A percentile compares a stretch with the other conserved stretches of the same genome.
Evolutionary conservation across 2,329 filamentous ascomycete species (phyloP).

Genomic region (Pseudogymnoascus sp.): DNA sequence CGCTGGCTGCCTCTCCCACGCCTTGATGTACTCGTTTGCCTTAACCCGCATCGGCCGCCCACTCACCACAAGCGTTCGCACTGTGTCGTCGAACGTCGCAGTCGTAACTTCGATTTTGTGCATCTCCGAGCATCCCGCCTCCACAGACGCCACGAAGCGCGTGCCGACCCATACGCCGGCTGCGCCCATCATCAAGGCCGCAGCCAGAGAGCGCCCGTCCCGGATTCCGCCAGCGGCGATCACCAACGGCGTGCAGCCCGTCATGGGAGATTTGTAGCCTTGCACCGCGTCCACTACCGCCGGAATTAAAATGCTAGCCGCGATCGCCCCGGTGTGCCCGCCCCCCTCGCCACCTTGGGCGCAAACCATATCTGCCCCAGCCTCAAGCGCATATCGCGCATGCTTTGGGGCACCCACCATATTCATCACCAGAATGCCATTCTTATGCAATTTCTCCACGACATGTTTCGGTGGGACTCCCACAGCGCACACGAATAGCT

Average conservation of each 20-base stretch:
- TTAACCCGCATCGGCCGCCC: constrained; percentile 74
- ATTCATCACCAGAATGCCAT: constrained; percentile 85
- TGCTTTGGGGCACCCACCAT: constrained; percentile 94
- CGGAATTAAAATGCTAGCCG: constrained; percentile 78
- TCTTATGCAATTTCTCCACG: constrained; percentile 67
- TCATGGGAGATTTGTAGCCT: constrained; percentile 60
- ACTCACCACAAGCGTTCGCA: constrained; percentile 72
- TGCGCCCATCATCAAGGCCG: constrained; percentile 78
- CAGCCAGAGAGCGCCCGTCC: constrained; percentile 75
- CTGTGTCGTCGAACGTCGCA: constrained; percentile 69
- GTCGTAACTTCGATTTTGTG: constrained; percentile 78
- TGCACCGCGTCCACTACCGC: constrained; percentile 76
- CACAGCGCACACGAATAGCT: constrained; percentile 78
- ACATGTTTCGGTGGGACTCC: constrained; percentile 70
- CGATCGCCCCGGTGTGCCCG: constrained; percentile 83
- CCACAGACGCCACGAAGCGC: constrained; percentile 73
- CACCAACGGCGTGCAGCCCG: constrained; percentile 64
- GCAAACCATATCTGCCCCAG: constrained; percentile 84
- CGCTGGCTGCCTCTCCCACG: constrained; percentile 69
- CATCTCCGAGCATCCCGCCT: constrained; percentile 72
- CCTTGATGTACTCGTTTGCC: constrained; percentile 73
- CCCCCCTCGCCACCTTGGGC: constrained; percentile 90
- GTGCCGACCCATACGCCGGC: constrained; percentile 91
- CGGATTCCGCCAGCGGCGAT: constrained; percentile 87
- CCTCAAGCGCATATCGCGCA: constrained; percentile 76